These are phyloP conservation scores for Kodamaea kaohsiungensis DNA, from an alignment of 805 yeast species.

Conservation along the genomic window DNA sequence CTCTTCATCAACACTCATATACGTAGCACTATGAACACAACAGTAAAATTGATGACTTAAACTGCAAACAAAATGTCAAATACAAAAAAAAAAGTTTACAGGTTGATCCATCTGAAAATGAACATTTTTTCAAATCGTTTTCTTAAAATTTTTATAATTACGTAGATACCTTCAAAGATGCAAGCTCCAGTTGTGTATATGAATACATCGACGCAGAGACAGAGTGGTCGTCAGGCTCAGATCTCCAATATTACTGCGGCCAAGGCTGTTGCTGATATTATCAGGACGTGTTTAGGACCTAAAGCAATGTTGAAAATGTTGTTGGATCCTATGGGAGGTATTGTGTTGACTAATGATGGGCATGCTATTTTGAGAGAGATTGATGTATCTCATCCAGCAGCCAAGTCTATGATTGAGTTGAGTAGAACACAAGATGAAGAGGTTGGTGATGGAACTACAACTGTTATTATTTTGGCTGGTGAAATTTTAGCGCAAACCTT, in stretches of 20 bases:
- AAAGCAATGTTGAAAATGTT: constrained; percentile 99
- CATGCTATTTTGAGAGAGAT: constrained; percentile 97
- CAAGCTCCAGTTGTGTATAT: constrained; percentile 50
- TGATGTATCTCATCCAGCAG: constrained; percentile 98
- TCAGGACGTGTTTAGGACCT: constrained; percentile 97
- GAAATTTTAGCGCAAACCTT: constrained; percentile 94
- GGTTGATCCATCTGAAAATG: constrained; percentile 1
- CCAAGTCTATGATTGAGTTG: constrained; percentile 96
- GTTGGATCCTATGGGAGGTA: constrained; percentile 95
- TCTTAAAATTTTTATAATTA: constrained; percentile 6
- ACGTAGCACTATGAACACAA: neutral
- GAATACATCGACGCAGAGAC: constrained; percentile 87
- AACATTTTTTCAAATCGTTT: neutral
- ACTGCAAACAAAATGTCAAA: neutral
- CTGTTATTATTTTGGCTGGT: constrained; percentile 95
- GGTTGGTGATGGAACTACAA: constrained; percentile 98
- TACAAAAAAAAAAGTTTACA: neutral
- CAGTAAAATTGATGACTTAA: neutral
- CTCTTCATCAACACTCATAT: constrained; percentile 1
- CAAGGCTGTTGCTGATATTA: constrained; percentile 97
- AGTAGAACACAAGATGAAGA: constrained; percentile 98
- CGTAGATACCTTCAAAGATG: constrained; percentile 24
- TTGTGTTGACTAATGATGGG: constrained; percentile 96
- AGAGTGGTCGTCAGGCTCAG: constrained; percentile 97
- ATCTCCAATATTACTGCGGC: constrained; percentile 97